Conservation (phyloP, 371 early-diverging fungal species). For the Rhizopus arrhizus region DNA sequence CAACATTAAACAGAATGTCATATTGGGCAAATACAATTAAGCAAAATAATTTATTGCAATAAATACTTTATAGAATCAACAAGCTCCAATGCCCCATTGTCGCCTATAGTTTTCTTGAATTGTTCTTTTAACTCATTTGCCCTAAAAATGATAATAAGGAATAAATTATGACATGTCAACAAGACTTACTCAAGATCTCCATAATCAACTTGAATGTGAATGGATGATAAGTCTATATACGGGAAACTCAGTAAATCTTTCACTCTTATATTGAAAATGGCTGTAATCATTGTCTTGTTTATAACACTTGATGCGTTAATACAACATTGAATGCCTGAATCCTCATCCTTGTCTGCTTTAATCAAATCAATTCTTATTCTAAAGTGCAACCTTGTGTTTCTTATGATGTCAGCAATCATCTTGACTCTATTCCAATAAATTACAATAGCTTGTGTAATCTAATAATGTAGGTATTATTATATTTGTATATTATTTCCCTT, state of each 20-base stretch:
- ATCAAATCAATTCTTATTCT: not conserved
- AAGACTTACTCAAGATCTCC: not conserved
- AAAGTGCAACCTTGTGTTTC: not conserved
- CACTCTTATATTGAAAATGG: not conserved
- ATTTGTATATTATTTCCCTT: not conserved
- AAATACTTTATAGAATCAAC: not conserved
- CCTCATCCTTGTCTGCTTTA: not conserved
- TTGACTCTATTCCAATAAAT: not conserved
- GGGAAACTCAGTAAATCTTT: not conserved
- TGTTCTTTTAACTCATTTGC: not conserved
- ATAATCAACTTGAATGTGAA: not conserved
- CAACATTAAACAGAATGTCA: constrained; percentile 16
- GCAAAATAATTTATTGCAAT: constrained; percentile 2
- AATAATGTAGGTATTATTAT: not conserved
- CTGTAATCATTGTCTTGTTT: not conserved
- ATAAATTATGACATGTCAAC: too few relatives aligned
- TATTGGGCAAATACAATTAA: constrained; percentile 16
- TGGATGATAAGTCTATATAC: not conserved
- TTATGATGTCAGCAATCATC: not conserved
- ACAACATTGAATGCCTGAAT: not conserved
- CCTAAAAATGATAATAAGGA: not conserved
- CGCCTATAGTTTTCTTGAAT: not conserved
- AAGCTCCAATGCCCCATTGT: not conserved
- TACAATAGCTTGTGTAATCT: not conserved
- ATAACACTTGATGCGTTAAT: not conserved